Percentiles rank a stretch among this genome's conserved stretches.
phyloP scores from a whole-genome alignment of 495 filamentous ascomycete species.

The Daldinia concentrica region DNA sequence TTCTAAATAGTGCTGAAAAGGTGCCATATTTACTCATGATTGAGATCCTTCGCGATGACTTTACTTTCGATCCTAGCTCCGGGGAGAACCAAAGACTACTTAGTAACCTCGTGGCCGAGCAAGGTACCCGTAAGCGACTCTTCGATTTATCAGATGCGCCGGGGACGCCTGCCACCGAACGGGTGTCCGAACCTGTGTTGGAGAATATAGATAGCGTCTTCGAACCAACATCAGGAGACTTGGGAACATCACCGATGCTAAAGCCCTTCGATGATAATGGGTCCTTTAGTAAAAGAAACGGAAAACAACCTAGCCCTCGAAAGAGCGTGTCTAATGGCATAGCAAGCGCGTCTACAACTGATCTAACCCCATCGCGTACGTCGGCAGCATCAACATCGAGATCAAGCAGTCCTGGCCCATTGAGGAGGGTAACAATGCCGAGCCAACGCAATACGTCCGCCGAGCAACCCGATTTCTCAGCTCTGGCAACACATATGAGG shows the following conservation, averaged over 20 bases:
- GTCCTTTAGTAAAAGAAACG: constrained; percentile 29
- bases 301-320: constrained; percentile 30
- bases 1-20: constrained; percentile 80
- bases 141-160: constrained; percentile 70
- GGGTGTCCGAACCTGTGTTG: constrained; percentile 48
- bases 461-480: constrained; percentile 76
- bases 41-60: constrained; percentile 76
- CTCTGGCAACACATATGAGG: constrained; percentile 80
- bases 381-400: constrained; percentile 65
- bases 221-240: constrained; percentile 74
- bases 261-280: constrained; percentile 59
- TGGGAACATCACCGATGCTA: constrained; percentile 72
- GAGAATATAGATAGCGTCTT: constrained; percentile 73
- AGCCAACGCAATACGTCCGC: constrained; percentile 52
- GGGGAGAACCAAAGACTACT: constrained; percentile 70
- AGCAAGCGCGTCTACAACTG: constrained; percentile 60
- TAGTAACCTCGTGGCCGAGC: constrained; percentile 66
- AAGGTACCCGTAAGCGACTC: constrained; percentile 67
- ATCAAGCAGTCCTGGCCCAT: constrained; percentile 66
- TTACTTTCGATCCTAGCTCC: constrained; percentile 75
- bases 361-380: constrained; percentile 66
- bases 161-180: constrained; percentile 53
- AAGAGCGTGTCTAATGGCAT: constrained; percentile 65
- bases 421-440: constrained; percentile 61
- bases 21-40: constrained; percentile 82